Base-by-base conservation (phyloP, 768 basidiomycete species). In the Gloeopeniophorella convolvens region DNA sequence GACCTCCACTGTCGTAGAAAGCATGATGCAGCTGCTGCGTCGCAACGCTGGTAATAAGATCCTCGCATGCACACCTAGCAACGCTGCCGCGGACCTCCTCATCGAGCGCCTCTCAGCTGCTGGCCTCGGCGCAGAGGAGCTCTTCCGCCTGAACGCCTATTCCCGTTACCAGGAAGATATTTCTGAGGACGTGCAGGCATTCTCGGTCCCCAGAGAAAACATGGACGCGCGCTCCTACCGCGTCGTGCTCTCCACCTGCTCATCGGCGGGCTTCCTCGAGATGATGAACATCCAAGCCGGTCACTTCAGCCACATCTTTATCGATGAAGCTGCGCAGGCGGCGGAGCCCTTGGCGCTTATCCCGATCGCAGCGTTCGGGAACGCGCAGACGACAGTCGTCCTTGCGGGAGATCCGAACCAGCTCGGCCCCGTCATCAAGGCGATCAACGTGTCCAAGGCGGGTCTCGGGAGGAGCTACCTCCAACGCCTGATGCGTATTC, bases 321-420 rank as follows among this genome's bases (percentile, higher is more conserved):
- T 80, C 33, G 82, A 84, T 56, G 82, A 84, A 51, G 82, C 79
- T 5, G 81, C 80, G 0, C 81, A 84, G 56, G 81, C 75, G 0
- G 73, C 72, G 33, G 82, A 84, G 56, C 79, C 82, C 0, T 76
- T 79, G 54, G 62, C 72, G 6, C 76, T 83, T 72, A 68, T 80
- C 3, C 58, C 68, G 0, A 63, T 72, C 31, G 56, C 58, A 46
- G 59, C 63, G 1, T 58, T 70, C 46, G 66, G 66, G 5, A 62
- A 62, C 48, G 43, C 58, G 11, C 12, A 54, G 5, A 72, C 71
- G 1, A 70, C 69, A 30, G 56, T 72, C 30, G 57, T 72, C 16
- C 57, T 72, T 2, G 62, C 67, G 13, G 71, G 71, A 0, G 71
- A 72, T 54, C 62, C 60, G 8, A 61, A 63, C 42, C 71, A 72